Evolutionary conservation across 2,329 filamentous ascomycete species (phyloP).

Genomic region (Nemania sp.): DNA sequence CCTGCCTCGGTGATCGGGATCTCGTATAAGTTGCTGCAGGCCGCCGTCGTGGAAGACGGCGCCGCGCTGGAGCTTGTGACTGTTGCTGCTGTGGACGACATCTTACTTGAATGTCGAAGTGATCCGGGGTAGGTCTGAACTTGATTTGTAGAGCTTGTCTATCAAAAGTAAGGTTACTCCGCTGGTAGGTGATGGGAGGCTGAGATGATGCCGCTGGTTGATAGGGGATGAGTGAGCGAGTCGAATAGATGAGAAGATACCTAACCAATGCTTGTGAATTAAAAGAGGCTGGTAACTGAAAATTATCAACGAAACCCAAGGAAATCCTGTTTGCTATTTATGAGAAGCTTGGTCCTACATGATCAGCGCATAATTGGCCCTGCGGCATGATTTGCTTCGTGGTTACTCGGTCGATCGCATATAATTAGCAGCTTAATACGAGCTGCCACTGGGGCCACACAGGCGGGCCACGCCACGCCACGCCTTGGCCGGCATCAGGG

Average conservation of each 20-base stretch:
- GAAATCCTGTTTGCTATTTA: slow-evolving; percentile 8
- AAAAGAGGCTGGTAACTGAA: not conserved
- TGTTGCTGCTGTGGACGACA: slow-evolving; percentile 9
- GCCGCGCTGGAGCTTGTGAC: not conserved
- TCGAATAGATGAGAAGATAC: not conserved
- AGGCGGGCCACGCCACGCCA: not conserved
- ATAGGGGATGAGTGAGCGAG: not conserved
- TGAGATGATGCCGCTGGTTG: not conserved
- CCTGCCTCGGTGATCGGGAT: slow-evolving; percentile 59
- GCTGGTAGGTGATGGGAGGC: not conserved
- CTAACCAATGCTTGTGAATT: not conserved
- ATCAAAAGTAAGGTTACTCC: not conserved
- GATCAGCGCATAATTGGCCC: slow-evolving; percentile 23
- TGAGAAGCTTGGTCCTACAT: slow-evolving; percentile 8
- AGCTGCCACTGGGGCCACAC: slow-evolving; percentile 5
- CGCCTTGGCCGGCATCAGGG: slow-evolving; percentile 7
- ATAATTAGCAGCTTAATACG: slow-evolving; percentile 33
- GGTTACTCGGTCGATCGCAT: slow-evolving; percentile 23
- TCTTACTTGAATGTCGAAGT: not conserved
- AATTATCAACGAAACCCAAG: not conserved
- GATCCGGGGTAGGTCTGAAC: not conserved
- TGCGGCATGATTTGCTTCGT: slow-evolving; percentile 7
- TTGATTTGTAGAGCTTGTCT: not conserved
- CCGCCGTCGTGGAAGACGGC: slow-evolving; percentile 35
- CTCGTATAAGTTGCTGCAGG: slow-evolving; percentile 53